phyloP scores from a whole-genome alignment of 1,284 basidiomycete species.

The Ceratorhiza oryzae-sativae region DNA sequence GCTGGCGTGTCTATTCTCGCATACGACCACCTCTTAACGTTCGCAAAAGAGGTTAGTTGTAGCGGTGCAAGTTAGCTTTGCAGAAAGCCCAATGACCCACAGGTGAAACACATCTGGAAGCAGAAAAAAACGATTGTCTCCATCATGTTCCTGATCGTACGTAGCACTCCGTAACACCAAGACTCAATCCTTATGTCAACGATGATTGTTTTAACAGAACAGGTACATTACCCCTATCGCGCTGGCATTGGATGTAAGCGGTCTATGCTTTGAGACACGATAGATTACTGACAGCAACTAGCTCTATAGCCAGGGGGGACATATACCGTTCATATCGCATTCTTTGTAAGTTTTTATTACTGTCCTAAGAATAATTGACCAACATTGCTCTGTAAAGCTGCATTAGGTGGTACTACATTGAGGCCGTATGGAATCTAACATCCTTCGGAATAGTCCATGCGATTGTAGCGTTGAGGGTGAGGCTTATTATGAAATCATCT shows the following conservation, averaged over 20 bases:
- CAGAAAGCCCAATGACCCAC: background rate
- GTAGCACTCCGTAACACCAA: background rate
- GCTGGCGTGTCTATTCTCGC: constrained; percentile 35
- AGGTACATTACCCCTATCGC: constrained; percentile 15
- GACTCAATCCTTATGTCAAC: background rate
- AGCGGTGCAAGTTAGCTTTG: background rate
- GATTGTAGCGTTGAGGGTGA: constrained; percentile 35
- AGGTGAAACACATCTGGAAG: constrained; percentile 40
- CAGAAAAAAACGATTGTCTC: constrained; percentile 35
- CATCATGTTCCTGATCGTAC: constrained; percentile 25
- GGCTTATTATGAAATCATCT: background rate
- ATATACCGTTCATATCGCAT: constrained; percentile 10
- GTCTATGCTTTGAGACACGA: too few species aligned
- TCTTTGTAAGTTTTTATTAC: constrained; percentile 1
- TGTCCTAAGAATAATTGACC: background rate
- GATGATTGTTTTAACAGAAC: background rate
- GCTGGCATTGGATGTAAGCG: constrained; percentile 4
- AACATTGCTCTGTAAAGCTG: background rate
- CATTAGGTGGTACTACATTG: constrained; percentile 22
- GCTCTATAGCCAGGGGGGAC: constrained; percentile 35
- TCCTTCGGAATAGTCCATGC: constrained; percentile 25
- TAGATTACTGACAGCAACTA: background rate
- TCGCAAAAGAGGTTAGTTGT: constrained; percentile 38
- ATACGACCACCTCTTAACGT: constrained; percentile 39
- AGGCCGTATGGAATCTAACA: constrained; percentile 16